A percentile compares a stretch with the other conserved stretches of the same genome.
Evolutionary conservation across 2,329 filamentous ascomycete genomes (phyloP).

Genomic region (Cytospora piceae): DNA sequence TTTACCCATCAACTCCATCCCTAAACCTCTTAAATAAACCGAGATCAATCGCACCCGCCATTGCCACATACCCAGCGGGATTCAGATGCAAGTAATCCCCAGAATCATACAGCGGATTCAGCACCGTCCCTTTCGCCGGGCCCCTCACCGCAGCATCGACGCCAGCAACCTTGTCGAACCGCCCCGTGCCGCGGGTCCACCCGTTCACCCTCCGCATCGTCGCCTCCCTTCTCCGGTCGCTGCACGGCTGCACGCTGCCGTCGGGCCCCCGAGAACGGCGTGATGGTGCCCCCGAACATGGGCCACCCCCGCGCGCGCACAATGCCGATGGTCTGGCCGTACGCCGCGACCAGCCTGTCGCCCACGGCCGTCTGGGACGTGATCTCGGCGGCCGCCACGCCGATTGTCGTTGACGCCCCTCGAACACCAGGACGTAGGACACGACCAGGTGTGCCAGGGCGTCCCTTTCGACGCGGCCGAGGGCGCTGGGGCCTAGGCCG

Average conservation of each 20-base stretch:
- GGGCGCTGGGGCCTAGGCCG: slow-evolving; percentile 61
- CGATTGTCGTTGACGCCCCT: slow-evolving; percentile 70
- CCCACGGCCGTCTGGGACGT: slow-evolving; percentile 50
- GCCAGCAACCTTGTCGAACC: slow-evolving; percentile 65
- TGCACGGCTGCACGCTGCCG: slow-evolving; percentile 49
- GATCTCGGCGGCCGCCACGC: slow-evolving; percentile 48
- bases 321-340: slow-evolving; percentile 57
- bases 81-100: slow-evolving; percentile 66
- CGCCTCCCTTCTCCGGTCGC: slow-evolving; percentile 53
- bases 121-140: slow-evolving; percentile 46
- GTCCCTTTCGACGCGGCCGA: slow-evolving; percentile 62
- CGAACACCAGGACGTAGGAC: slow-evolving; percentile 61
- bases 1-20: slow-evolving; percentile 34
- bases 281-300: slow-evolving; percentile 60
- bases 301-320: slow-evolving; percentile 57
- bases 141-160: slow-evolving; percentile 62
- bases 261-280: slow-evolving; percentile 44
- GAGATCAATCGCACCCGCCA: slow-evolving; percentile 60
- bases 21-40: slow-evolving; percentile 48
- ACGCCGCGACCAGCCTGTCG: slow-evolving; percentile 55
- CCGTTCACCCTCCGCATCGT: slow-evolving; percentile 59
- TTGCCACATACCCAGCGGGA: slow-evolving; percentile 55
- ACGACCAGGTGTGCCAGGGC: slow-evolving; percentile 59
- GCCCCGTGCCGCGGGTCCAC: slow-evolving; percentile 58
- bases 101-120: slow-evolving; percentile 53